phyloP scores from a whole-genome alignment of 2,329 filamentous ascomycete genomes.

The Colletotrichum somersetense region DNA sequence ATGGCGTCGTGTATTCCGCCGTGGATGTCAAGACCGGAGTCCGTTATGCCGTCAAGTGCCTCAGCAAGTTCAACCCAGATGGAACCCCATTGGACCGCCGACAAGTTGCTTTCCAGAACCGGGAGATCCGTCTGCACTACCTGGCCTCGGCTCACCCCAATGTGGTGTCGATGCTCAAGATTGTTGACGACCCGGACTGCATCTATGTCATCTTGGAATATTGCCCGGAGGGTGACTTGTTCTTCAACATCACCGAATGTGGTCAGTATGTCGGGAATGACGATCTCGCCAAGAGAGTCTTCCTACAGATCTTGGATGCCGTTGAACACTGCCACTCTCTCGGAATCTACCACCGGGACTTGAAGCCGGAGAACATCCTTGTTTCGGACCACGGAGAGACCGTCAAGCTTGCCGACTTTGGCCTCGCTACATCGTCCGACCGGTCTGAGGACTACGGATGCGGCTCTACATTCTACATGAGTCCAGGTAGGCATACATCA shows the following conservation, averaged over 20 bases:
- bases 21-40: conserved; percentile 84
- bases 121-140: conserved; percentile 94
- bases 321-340: conserved; percentile 94
- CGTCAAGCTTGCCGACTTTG: conserved; percentile 97
- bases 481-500: conserved; percentile 79
- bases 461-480: conserved; percentile 99
- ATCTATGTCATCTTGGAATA: conserved; percentile 97
- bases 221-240: conserved; percentile 96
- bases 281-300: conserved; percentile 85
- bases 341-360: conserved; percentile 95
- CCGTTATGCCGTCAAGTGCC: conserved; percentile 94
- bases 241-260: conserved; percentile 96
- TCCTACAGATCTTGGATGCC: conserved; percentile 96
- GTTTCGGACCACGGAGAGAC: conserved; percentile 90
- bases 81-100: conserved; percentile 81
- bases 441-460: conserved; percentile 96
- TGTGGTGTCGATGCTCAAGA: conserved; percentile 93
- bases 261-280: conserved; percentile 95
- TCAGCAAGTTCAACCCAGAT: conserved; percentile 88
- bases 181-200: conserved; percentile 91
- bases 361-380: conserved; percentile 98
- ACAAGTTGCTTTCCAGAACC: conserved; percentile 89
- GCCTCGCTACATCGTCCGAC: conserved; percentile 86
- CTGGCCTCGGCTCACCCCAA: conserved; percentile 90
- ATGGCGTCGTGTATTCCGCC: conserved; percentile 95